phyloP scores from a whole-genome alignment of 2,329 filamentous ascomycete species.

The Alternaria ethzedia region DNA sequence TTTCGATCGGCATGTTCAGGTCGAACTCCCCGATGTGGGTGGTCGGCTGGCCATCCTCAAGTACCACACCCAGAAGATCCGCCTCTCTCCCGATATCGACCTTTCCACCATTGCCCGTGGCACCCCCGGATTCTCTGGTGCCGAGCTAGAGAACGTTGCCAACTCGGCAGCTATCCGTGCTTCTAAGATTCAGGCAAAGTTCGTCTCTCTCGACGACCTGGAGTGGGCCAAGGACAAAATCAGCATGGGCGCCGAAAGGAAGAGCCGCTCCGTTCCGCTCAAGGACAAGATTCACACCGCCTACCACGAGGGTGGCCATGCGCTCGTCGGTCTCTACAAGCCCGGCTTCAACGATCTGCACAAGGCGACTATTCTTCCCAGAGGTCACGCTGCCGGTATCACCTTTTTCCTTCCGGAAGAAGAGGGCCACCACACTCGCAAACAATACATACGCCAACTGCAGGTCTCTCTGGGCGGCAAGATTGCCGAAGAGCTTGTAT shows the following conservation, averaged over 20 bases:
- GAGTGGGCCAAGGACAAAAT: conserved; percentile 99
- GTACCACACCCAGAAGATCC: conserved; percentile 92
- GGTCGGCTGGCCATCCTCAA: conserved; percentile 91
- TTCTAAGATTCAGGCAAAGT: conserved; percentile 80
- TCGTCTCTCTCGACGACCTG: conserved; percentile 80
- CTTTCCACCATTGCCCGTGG: conserved; percentile 82
- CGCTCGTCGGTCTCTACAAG: conserved; percentile 85
- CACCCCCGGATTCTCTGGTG: conserved; percentile 90
- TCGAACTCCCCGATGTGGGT: conserved; percentile 88
- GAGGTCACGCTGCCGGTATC: conserved; percentile 83
- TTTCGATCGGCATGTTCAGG: conserved; percentile 91
- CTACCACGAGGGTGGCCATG: conserved; percentile 95
- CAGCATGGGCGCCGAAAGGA: conserved; percentile 93
- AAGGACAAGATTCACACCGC: conserved; percentile 97
- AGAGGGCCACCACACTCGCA: conserved; percentile 79
- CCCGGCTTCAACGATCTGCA: conserved; percentile 80
- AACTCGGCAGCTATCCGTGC: conserved; percentile 95
- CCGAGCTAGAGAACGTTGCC: conserved; percentile 94
- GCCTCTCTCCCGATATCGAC: conserved; percentile 80
- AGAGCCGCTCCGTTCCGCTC: conserved; percentile 85
- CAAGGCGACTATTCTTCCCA: conserved; percentile 96
- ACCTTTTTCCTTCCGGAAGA: conserved; percentile 91
- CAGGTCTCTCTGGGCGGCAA: conserved; percentile 85
- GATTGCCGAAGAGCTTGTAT: conserved; percentile 89
- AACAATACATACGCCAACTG: conserved; percentile 80